Evolutionary conservation across 1,284 basidiomycete species (phyloP).

Genomic region (Xerocomus amazonicus): DNA sequence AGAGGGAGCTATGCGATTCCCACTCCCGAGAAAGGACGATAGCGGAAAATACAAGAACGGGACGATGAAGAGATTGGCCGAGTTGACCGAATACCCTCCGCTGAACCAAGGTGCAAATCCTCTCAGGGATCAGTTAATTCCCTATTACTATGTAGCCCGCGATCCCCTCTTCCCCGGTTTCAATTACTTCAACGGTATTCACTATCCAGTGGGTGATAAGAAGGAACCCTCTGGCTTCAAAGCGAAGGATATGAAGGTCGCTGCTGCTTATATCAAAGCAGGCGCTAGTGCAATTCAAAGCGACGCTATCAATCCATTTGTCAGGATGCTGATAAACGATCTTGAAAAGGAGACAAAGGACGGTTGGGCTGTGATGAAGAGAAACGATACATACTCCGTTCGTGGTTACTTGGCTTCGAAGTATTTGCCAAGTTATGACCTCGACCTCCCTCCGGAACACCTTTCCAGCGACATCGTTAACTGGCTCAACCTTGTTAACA

Average conservation of each 20-base stretch:
- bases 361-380: constrained; percentile 6
- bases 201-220: not conserved
- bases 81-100: constrained; percentile 16
- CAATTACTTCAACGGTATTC: not conserved
- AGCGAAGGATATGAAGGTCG: not conserved
- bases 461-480: constrained; percentile 14
- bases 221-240: not conserved
- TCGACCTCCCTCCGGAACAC: constrained; percentile 8
- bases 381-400: constrained; percentile 8
- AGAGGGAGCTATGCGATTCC: constrained; percentile 37
- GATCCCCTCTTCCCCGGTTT: not conserved
- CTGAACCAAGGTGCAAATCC: too few relatives aligned
- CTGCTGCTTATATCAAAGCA: not conserved
- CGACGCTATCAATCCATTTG: not conserved
- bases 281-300: not conserved
- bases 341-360: not conserved
- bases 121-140: too few relatives aligned
- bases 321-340: constrained; percentile 3
- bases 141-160: not conserved
- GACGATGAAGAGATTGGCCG: constrained; percentile 32
- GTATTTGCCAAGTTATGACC: constrained; percentile 11
- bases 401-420: constrained; percentile 17
- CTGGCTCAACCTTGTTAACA: constrained; percentile 18
- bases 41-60: constrained; percentile 17
- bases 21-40: constrained; percentile 19